Percentiles rank a stretch among this genome's conserved stretches.
These are phyloP conservation scores for Fraxinus dipetala DNA, from an alignment of 305 asterid genomes.

Conservation along the genomic window DNA sequence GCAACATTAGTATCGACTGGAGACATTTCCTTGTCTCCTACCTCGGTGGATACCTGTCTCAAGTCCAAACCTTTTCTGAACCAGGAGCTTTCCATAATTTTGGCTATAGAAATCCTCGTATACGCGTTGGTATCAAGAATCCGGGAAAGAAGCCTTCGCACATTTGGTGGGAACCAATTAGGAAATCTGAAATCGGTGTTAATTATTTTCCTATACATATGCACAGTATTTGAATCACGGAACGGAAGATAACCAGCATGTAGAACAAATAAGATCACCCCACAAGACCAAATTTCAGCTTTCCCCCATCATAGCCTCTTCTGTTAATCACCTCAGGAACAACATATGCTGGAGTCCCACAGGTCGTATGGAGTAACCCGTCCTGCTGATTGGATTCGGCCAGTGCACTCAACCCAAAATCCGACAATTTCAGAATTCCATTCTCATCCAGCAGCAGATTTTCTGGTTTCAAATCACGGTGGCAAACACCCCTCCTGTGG, in stretches of 20 bases:
- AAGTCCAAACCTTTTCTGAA: conserved; percentile 25
- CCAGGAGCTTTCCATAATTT: conserved; percentile 38
- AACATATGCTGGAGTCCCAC: neutral
- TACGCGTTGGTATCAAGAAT: conserved; percentile 38
- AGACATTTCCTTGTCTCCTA: conserved; percentile 16
- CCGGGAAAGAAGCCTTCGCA: conserved; percentile 24
- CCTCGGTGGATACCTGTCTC: neutral
- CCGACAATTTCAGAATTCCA: conserved; percentile 36
- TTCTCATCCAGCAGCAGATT: conserved; percentile 37
- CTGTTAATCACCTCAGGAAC: conserved; percentile 28
- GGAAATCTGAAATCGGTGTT: conserved; percentile 36
- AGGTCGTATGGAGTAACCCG: neutral
- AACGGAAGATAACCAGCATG: conserved; percentile 41
- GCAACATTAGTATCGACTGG: conserved; percentile 4
- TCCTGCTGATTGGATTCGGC: conserved; percentile 34
- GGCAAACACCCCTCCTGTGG: conserved; percentile 40
- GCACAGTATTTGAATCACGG: conserved; percentile 34
- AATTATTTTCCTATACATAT: conserved; percentile 38
- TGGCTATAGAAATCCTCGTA: conserved; percentile 37
- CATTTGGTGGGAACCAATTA: conserved; percentile 34
- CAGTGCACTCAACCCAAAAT: conserved; percentile 44
- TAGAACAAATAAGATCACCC: conserved; percentile 24
- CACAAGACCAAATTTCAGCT: conserved; percentile 37
- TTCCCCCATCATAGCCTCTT: conserved; percentile 38
- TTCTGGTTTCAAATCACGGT: conserved; percentile 43